These are phyloP conservation scores for Ophiostoma tasmaniense DNA, from an alignment of 2,329 filamentous ascomycete species.

Conservation along the genomic window DNA sequence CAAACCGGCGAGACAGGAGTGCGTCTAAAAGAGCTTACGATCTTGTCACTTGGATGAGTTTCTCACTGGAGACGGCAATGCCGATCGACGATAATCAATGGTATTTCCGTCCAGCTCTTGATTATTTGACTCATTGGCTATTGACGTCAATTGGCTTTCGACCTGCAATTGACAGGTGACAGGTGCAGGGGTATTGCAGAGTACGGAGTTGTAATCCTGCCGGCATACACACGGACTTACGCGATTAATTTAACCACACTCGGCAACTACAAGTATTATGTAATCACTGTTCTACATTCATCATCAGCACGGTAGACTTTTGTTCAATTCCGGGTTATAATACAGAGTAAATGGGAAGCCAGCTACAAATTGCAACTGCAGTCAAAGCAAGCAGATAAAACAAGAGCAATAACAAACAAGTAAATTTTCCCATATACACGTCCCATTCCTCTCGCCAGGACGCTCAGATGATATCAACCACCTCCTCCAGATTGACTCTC, in stretches of 20 bases:
- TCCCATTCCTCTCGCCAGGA: background rate
- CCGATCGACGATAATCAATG: background rate
- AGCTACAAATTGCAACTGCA: background rate
- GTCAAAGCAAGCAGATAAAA: background rate
- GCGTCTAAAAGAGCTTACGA: background rate
- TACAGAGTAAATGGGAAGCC: background rate
- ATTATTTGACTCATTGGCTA: background rate
- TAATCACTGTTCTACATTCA: background rate
- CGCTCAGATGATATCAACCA: background rate
- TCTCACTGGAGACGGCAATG: background rate
- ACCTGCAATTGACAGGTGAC: background rate
- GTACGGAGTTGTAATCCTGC: background rate
- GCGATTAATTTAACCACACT: background rate
- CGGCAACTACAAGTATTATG: background rate
- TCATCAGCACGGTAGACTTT: background rate
- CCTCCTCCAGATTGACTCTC: background rate
- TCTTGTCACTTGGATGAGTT: background rate
- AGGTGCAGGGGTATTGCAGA: background rate
- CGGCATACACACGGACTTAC: background rate
- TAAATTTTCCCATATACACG: conserved; percentile 5
- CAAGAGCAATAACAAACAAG: background rate
- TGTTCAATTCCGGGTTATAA: conserved; percentile 1
- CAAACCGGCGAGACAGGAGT: background rate
- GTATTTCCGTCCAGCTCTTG: background rate
- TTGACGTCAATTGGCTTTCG: background rate